Evolutionary conservation across 148 eudicot genomes (phyloP), one percentile per base, ranked within the genome.

Genomic region (Camellia japonica): DNA sequence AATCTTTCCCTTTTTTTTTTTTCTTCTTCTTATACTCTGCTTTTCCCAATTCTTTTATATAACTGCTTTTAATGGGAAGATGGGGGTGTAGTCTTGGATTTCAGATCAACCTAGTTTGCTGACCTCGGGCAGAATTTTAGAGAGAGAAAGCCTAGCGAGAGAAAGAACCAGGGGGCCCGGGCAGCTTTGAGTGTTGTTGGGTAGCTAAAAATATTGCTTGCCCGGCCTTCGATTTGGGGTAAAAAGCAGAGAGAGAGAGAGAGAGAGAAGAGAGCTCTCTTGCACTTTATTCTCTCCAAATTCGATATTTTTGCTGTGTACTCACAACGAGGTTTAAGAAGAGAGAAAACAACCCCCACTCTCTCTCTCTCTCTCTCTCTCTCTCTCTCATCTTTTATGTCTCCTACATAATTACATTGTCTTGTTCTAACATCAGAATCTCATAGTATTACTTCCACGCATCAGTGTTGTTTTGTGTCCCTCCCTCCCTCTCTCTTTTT

Each of bases 261-360:
- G 58, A 67, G 71, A 81, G 78, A 83, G 74, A 66, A 47, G 73
- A 60, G 30, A 15, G 65, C 60, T 69, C 41, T 14, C 55, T 46
- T 46, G 61, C 93, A 89, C 90, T 90, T 90, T 90, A 87, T 88
- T 86, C 89, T 83, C 90, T 86, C 80, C 84, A 87, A 75, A 86
- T 89, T 87, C 82, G 86, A 83, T 81, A 80, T 84, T 6, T 85
- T 89, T 78, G 90, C 83, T 86, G 80, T 86, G 80, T 83, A 74
- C 84, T 69, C 75, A 1, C 61, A 82, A 82, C 81, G 66, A 80
- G 87, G 81, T 82, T 82, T 73, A 51, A 30, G 38, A 1, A 30
- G 18, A 76, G 78, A 62, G 58, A 61, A 74, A 20, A 66, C 42
- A 65, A 60, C 61, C 76, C n/a, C 55, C 67, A 56, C 79, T 76